A percentile compares a stretch with the other conserved stretches of the same genome.
These are phyloP conservation scores for Cornus kousa DNA, from an alignment of 148 eudicot genomes.

Conservation along the genomic window DNA sequence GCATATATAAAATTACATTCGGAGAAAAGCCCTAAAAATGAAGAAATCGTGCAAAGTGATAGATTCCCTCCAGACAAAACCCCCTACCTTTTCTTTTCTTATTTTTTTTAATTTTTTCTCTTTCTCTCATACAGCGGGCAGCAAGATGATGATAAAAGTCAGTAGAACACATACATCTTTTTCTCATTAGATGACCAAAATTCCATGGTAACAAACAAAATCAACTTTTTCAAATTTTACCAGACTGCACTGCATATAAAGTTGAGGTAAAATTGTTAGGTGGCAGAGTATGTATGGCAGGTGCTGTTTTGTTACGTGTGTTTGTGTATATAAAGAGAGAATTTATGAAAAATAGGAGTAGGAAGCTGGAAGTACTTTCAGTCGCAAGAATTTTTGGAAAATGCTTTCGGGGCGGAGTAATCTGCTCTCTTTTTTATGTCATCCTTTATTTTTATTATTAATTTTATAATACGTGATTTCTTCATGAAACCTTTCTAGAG, in stretches of 20 bases:
- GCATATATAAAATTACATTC: no score
- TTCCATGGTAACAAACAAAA: not conserved
- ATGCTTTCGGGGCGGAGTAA: slow-evolving; percentile 26
- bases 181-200: slow-evolving; percentile 25
- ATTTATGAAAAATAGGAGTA: slow-evolving; percentile 22
- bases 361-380: slow-evolving; percentile 28
- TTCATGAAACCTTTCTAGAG: slow-evolving; percentile 11
- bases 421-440: slow-evolving; percentile 21
- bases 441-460: not conserved
- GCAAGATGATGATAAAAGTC: not conserved
- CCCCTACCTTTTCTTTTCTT: not conserved
- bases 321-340: not conserved
- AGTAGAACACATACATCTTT: slow-evolving; percentile 20
- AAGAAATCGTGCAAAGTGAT: no score
- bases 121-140: not conserved
- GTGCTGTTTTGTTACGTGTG: slow-evolving; percentile 8
- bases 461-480: not conserved
- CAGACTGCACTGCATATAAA: slow-evolving; percentile 3
- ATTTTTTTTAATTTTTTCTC: not conserved
- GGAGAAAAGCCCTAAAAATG: no score
- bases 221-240: not conserved
- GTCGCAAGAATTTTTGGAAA: slow-evolving; percentile 32
- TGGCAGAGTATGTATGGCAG: slow-evolving; percentile 24
- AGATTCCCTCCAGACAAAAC: slow-evolving; percentile 26
- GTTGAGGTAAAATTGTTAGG: slow-evolving; percentile 19